Evolutionary conservation across 2,329 filamentous ascomycete species (phyloP).

Genomic region (Cadophora sp.): DNA sequence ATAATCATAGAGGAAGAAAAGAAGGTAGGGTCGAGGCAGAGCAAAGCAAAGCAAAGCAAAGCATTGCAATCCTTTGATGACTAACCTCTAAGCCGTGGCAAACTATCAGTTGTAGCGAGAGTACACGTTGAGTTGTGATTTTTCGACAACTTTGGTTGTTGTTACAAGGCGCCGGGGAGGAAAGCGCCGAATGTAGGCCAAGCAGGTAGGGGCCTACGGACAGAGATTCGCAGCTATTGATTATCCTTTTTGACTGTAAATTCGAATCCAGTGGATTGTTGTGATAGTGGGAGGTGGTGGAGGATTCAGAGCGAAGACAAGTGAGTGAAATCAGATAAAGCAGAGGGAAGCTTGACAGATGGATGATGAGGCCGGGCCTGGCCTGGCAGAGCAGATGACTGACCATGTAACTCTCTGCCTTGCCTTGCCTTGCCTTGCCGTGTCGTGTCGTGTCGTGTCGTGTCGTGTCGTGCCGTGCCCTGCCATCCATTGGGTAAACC

Average conservation of each 20-base stretch:
- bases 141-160: background rate
- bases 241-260: background rate
- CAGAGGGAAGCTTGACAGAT: background rate
- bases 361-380: background rate
- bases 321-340: background rate
- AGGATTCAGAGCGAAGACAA: background rate
- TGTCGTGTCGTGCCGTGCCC: no score
- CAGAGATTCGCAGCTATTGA: background rate
- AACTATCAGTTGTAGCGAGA: background rate
- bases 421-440: background rate
- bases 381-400: background rate
- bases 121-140: background rate
- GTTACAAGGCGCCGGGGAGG: background rate
- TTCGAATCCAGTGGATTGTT: background rate
- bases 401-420: background rate
- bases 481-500: background rate
- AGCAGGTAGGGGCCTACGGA: background rate
- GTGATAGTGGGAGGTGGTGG: background rate
- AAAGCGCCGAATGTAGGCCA: background rate
- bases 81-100: conserved; percentile 3
- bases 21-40: background rate
- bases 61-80: background rate
- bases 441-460: no score
- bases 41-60: no score
- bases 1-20: background rate